These are phyloP conservation scores for Xylaria arbuscula DNA, from an alignment of 2,329 filamentous ascomycete species.

Conservation along the genomic window DNA sequence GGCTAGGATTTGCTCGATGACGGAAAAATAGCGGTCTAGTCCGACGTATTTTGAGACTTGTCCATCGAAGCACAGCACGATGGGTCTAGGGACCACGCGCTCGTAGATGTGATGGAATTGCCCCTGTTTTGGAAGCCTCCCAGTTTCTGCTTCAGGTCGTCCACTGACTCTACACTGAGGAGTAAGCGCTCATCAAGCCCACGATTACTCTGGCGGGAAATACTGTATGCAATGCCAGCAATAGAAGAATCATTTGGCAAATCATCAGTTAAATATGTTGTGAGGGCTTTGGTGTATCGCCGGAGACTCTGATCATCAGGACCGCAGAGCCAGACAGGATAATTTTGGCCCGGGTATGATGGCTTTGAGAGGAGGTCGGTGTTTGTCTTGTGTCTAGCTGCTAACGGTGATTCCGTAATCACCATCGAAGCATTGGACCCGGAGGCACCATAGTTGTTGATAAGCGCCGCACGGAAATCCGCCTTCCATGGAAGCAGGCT, in stretches of 20 bases:
- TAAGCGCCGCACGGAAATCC: conserved; percentile 36
- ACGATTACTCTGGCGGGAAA: conserved; percentile 49
- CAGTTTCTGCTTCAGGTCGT: conserved; percentile 45
- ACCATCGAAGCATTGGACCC: conserved; percentile 40
- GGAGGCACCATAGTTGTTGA: conserved; percentile 55
- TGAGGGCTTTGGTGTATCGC: conserved; percentile 34
- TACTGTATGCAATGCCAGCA: conserved; percentile 50
- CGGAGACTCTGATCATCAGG: conserved; percentile 42
- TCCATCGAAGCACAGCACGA: conserved; percentile 54
- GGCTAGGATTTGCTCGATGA: conserved; percentile 42
- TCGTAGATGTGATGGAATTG: conserved; percentile 17
- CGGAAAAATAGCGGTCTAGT: conserved; percentile 44
- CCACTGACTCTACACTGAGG: conserved; percentile 45
- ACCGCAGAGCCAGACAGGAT: conserved; percentile 38
- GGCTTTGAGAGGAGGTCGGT: background rate
- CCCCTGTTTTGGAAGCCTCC: conserved; percentile 11
- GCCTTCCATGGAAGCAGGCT: conserved; percentile 39
- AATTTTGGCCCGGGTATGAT: conserved; percentile 1
- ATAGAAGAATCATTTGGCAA: conserved; percentile 21
- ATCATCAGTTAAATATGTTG: conserved; percentile 28
- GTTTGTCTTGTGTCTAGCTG: background rate
- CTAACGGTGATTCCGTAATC: conserved; percentile 36
- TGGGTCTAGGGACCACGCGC: conserved; percentile 38
- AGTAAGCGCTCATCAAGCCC: conserved; percentile 41
- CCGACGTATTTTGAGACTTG: conserved; percentile 50